Base-by-base conservation (phyloP, 2,329 filamentous ascomycete species). In the Aspergillus fumigatiaffinis region DNA sequence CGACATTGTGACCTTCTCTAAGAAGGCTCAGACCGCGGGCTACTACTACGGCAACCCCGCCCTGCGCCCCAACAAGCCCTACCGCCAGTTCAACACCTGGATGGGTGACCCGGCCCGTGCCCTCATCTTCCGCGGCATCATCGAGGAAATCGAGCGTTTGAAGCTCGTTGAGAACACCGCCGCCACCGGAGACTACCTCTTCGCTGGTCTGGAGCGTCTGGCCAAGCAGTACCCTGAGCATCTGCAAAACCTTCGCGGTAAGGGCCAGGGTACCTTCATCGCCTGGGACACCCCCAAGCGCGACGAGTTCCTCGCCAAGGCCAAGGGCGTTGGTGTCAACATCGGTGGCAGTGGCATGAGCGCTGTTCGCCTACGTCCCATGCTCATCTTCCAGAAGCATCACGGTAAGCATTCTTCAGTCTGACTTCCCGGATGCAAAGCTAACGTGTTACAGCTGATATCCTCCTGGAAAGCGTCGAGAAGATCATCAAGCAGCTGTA, bases 21-120 rank as follows among this genome's bases (percentile, higher is more conserved):
- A 96, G 82, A 96, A 96, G 82, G 92, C 92, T 3, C 92, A 96
- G 79, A 90, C 92, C 1, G 92, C 92, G 6, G 92, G 92, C 35
- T 96, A 93, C 83, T 96, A 94, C 82, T 96, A 87, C 72, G 88
- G 88, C 60, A 88, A 94, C 81, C 83, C 85, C 9, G 86, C 85
- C 46, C 82, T 96, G 65, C 83, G 90, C 12, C 92, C 92, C 61
- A 96, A 96, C 81, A 92, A 92, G 83, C 89, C 92, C 5, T 96
- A 96, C 82, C 87, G 92, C 60, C 92, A 96, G 78, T 96, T 96
- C 83, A 96, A 96, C 82, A 96, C 91, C 51, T 96, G 92, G 92
- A 95, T 96, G 88, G 92, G 92, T 68, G 92, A 96, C 78, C 92
- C 92, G 17, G 87, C 89, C 14, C 87, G 91, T 59, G 91, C 89